Evolutionary conservation across 129 eudicot species (phyloP).

Genomic region (Centrapalus pauciflorus): DNA sequence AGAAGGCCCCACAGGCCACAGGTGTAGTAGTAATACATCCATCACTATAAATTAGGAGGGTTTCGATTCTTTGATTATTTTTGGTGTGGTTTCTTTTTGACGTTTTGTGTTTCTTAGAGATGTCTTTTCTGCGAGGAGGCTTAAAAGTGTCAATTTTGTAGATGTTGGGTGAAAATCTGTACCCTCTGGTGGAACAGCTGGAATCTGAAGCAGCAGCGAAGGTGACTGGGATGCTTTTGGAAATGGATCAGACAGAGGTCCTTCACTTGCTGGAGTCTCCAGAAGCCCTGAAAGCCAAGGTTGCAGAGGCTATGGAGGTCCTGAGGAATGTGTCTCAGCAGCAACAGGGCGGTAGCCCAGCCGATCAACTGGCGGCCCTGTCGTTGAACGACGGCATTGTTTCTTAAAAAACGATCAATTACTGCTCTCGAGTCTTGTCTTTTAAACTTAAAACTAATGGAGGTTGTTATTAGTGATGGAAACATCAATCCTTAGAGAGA

Average conservation of each 20-base stretch:
- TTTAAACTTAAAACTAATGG: neutral
- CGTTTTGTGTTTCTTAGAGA: neutral
- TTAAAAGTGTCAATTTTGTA: constrained; percentile 10
- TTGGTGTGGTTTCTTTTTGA: no score
- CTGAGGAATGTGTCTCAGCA: constrained; percentile 55
- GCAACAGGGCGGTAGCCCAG: constrained; percentile 43
- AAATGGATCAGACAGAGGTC: constrained; percentile 82
- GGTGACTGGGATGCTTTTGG: constrained; percentile 95
- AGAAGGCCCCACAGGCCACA: no score
- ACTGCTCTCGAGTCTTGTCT: no score
- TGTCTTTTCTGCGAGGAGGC: neutral
- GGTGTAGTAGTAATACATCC: no score
- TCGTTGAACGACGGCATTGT: constrained; percentile 53
- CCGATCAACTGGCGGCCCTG: constrained; percentile 61
- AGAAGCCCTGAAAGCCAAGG: constrained; percentile 70
- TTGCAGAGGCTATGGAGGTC: constrained; percentile 80
- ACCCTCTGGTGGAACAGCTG: constrained; percentile 75
- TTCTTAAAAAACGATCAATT: constrained; percentile 7
- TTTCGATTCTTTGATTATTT: no score
- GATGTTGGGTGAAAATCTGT: constrained; percentile 87
- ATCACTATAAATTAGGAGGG: no score
- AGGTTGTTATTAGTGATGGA: no score
- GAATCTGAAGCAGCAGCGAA: constrained; percentile 77
- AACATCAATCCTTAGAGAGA: no score
- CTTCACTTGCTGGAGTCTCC: constrained; percentile 80